phyloP scores from a whole-genome alignment of 176 grass and related monocot species.

The Tillandsia leiboldiana region DNA sequence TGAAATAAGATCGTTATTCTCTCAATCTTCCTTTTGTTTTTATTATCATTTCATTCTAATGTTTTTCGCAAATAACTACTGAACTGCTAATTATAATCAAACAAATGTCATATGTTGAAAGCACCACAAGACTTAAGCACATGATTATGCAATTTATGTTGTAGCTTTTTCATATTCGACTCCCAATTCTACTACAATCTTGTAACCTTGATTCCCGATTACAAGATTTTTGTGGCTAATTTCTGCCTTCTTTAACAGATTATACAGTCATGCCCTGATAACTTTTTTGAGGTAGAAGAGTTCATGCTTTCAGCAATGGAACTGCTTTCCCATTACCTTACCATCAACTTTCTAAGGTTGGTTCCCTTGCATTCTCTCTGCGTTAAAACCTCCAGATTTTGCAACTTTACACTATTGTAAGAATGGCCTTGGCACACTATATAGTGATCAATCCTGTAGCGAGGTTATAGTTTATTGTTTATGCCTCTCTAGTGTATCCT shows the following conservation, averaged over 20 bases:
- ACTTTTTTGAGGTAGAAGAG: conserved; percentile 58
- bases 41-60: too few relatives aligned
- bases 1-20: too few relatives aligned
- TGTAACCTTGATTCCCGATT: conserved; percentile 5
- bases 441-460: background rate
- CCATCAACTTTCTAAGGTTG: conserved; percentile 58
- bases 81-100: too few relatives aligned
- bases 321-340: conserved; percentile 51
- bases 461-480: conserved; percentile 16
- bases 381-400: conserved; percentile 10
- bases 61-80: too few relatives aligned
- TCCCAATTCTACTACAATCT: too few relatives aligned
- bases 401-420: background rate
- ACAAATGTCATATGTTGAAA: too few relatives aligned
- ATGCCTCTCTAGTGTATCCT: conserved; percentile 4
- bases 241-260: conserved; percentile 44
- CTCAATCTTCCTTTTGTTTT: too few relatives aligned
- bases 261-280: conserved; percentile 64
- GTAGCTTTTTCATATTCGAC: background rate
- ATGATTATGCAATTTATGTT: too few relatives aligned
- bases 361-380: background rate
- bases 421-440: background rate
- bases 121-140: too few relatives aligned
- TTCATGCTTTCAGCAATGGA: conserved; percentile 56
- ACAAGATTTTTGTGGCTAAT: conserved; percentile 12